phyloP scores from a whole-genome alignment of 495 filamentous ascomycete genomes.

The Penicillium maclennaniae region DNA sequence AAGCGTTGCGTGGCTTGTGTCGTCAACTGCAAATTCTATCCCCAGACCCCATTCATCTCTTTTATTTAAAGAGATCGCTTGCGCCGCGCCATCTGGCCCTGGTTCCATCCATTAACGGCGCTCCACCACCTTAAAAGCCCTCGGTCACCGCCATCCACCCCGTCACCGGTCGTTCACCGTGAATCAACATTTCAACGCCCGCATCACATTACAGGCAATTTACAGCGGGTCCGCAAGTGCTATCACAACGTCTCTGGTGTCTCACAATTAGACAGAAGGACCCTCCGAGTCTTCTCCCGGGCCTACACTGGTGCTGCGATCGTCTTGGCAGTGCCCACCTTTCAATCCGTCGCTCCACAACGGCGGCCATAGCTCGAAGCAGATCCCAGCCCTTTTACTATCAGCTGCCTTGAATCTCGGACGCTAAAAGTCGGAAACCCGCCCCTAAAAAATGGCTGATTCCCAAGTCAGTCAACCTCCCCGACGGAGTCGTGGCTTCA shows the following conservation, averaged over 20 bases:
- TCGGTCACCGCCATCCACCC: slow-evolving; percentile 5
- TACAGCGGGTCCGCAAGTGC: neutral
- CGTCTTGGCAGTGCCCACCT: slow-evolving; percentile 39
- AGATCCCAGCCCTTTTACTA: slow-evolving; percentile 34
- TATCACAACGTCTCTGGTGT: slow-evolving; percentile 1
- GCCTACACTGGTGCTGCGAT: slow-evolving; percentile 4
- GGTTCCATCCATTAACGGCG: slow-evolving; percentile 3
- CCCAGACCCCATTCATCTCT: neutral
- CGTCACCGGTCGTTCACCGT: neutral
- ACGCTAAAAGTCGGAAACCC: slow-evolving; percentile 32
- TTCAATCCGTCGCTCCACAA: slow-evolving; percentile 32
- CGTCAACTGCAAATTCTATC: slow-evolving; percentile 20
- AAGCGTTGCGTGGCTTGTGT: slow-evolving; percentile 33
- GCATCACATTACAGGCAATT: neutral
- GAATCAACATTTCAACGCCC: neutral
- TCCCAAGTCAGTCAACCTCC: slow-evolving; percentile 33
- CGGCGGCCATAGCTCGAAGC: slow-evolving; percentile 29
- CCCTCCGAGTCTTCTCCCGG: neutral
- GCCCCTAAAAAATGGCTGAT: slow-evolving; percentile 30
- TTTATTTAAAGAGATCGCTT: slow-evolving; percentile 20
- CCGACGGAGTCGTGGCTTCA: slow-evolving; percentile 52
- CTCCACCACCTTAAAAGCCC: slow-evolving; percentile 5
- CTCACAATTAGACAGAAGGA: neutral
- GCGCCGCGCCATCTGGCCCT: neutral
- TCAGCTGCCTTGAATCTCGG: slow-evolving; percentile 29